Evolutionary conservation across 176 grass and related monocot genomes (phyloP).

Genomic region (Oryza meyeriana): DNA sequence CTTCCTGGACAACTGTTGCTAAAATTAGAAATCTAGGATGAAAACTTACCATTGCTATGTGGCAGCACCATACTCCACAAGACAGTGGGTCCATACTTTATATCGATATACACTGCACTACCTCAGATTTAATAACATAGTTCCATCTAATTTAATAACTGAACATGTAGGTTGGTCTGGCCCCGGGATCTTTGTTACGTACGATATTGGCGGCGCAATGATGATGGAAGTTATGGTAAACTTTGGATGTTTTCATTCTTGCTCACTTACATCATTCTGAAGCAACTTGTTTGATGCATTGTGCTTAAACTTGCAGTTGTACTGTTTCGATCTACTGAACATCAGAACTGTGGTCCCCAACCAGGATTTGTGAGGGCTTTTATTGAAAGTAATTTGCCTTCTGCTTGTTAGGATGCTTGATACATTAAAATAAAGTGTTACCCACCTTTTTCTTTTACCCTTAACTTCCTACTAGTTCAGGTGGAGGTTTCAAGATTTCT

Average conservation of each 20-base stretch:
- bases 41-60: not conserved
- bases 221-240: constrained; percentile 97
- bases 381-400: constrained; percentile 79
- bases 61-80: constrained; percentile 12
- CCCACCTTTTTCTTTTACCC: constrained; percentile 11
- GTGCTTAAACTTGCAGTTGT: constrained; percentile 61
- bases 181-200: constrained; percentile 97
- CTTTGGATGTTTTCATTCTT: constrained; percentile 28
- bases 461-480: constrained; percentile 42
- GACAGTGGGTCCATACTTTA: not conserved
- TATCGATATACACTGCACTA: constrained; percentile 13
- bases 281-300: constrained; percentile 1
- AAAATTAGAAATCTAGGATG: not conserved
- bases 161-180: constrained; percentile 77
- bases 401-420: constrained; percentile 9
- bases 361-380: constrained; percentile 92
- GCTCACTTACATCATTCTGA: constrained; percentile 26
- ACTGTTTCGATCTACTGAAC: constrained; percentile 84
- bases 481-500: constrained; percentile 98
- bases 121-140: constrained; percentile 16
- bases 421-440: constrained; percentile 1
- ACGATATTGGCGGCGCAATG: constrained; percentile 94
- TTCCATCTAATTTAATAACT: constrained; percentile 30
- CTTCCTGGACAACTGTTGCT: not conserved
- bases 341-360: constrained; percentile 80